Percentiles rank a stretch among this genome's conserved stretches.
These are phyloP conservation scores for Salinomyces thailandicus DNA, from an alignment of 2,329 filamentous ascomycete genomes.

Conservation along the genomic window DNA sequence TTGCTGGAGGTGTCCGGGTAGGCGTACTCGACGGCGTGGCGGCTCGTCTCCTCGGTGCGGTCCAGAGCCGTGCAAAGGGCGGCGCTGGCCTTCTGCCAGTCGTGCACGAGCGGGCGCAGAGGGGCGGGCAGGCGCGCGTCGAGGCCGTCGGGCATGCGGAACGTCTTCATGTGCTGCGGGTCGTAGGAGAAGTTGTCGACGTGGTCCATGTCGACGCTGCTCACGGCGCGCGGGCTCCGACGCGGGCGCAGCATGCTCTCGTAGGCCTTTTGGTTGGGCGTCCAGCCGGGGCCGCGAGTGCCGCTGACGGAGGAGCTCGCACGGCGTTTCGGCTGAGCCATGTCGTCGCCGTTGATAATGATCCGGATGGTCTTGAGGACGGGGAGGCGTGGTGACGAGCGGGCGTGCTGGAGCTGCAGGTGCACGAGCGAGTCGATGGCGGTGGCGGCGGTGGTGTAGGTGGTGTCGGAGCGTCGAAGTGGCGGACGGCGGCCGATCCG, in stretches of 20 bases:
- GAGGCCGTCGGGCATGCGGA: slow-evolving; percentile 29
- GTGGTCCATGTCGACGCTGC: slow-evolving; percentile 11
- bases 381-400: neutral
- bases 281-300: neutral
- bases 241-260: slow-evolving; percentile 12
- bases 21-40: slow-evolving; percentile 23
- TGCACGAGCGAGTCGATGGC: too few relatives aligned
- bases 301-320: neutral
- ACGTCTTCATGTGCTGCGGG: slow-evolving; percentile 28
- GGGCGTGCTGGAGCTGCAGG: too few relatives aligned
- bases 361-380: neutral
- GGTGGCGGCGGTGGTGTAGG: neutral
- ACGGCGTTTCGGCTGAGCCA: neutral
- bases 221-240: slow-evolving; percentile 13
- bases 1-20: slow-evolving; percentile 18
- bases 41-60: slow-evolving; percentile 24
- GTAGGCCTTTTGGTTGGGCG: slow-evolving; percentile 16
- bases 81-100: slow-evolving; percentile 35
- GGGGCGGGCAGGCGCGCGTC: slow-evolving; percentile 27
- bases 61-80: slow-evolving; percentile 34
- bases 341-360: neutral
- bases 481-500: neutral
- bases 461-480: neutral
- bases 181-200: slow-evolving; percentile 27
- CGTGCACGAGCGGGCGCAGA: slow-evolving; percentile 25